These are phyloP conservation scores for Immersiella caudata DNA, from an alignment of 495 filamentous ascomycete species.

Conservation along the genomic window DNA sequence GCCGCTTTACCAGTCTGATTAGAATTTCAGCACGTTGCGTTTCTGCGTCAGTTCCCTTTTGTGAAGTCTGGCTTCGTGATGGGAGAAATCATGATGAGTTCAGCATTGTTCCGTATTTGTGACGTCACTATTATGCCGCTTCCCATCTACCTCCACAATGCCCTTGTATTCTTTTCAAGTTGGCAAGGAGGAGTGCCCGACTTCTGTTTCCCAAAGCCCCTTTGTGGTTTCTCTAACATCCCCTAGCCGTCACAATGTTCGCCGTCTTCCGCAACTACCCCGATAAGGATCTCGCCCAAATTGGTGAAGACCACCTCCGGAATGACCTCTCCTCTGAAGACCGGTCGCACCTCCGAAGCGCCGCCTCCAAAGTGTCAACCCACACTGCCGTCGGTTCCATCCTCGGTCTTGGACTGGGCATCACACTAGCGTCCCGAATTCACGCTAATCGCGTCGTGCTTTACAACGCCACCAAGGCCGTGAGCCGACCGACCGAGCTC, in stretches of 20 bases:
- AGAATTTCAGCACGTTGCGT: too few relatives aligned
- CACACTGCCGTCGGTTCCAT: slow-evolving; percentile 62
- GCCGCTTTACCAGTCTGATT: too few relatives aligned
- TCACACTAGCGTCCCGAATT: slow-evolving; percentile 60
- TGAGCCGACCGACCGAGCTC: slow-evolving; percentile 62
- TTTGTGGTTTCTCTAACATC: too few relatives aligned
- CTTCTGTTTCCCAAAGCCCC: too few relatives aligned
- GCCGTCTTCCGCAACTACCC: slow-evolving; percentile 58
- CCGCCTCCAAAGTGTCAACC: slow-evolving; percentile 54
- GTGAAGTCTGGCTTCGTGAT: too few relatives aligned
- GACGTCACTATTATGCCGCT: too few relatives aligned
- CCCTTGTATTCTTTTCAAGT: too few relatives aligned
- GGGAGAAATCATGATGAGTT: too few relatives aligned
- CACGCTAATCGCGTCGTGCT: slow-evolving; percentile 55
- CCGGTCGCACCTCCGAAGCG: slow-evolving; percentile 58
- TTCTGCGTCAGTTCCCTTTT: too few relatives aligned
- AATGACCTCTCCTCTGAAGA: slow-evolving; percentile 63
- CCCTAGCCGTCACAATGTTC: slow-evolving; percentile 38
- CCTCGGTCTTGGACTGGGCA: slow-evolving; percentile 60
- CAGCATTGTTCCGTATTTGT: too few relatives aligned
- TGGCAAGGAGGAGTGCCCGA: too few relatives aligned
- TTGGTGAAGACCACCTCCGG: slow-evolving; percentile 66
- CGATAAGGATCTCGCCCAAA: slow-evolving; percentile 54
- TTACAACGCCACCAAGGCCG: slow-evolving; percentile 61
- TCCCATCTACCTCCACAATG: too few relatives aligned